Percentiles rank a stretch among this genome's conserved stretches.
These are phyloP conservation scores for Aureobasidium pullulans DNA, from an alignment of 2,329 filamentous ascomycete species.

Conservation along the genomic window DNA sequence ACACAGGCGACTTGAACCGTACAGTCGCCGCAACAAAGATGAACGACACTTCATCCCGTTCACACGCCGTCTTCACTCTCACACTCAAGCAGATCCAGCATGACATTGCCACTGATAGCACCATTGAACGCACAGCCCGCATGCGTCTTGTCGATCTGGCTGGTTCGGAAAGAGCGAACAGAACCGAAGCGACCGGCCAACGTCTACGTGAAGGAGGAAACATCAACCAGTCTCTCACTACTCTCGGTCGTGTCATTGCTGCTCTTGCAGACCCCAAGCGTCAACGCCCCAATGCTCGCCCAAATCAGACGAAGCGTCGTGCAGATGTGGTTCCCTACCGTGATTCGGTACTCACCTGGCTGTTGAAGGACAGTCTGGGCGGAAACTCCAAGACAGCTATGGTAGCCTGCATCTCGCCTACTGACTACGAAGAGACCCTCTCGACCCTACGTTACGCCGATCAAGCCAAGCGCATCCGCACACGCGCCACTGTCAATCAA, in stretches of 20 bases:
- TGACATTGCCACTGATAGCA: slow-evolving; percentile 94
- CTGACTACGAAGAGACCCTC: slow-evolving; percentile 94
- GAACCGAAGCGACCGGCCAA: slow-evolving; percentile 87
- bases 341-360: slow-evolving; percentile 76
- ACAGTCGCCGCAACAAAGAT: slow-evolving; percentile 95
- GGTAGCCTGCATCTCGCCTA: slow-evolving; percentile 94
- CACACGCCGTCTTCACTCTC: slow-evolving; percentile 95
- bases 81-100: slow-evolving; percentile 98
- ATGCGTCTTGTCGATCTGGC: slow-evolving; percentile 94
- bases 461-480: slow-evolving; percentile 95
- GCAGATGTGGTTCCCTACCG: slow-evolving; percentile 73
- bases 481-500: slow-evolving; percentile 89
- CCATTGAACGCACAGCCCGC: slow-evolving; percentile 85
- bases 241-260: slow-evolving; percentile 89
- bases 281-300: slow-evolving; percentile 40
- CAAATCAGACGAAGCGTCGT: slow-evolving; percentile 39
- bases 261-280: slow-evolving; percentile 67
- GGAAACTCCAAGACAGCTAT: slow-evolving; percentile 98
- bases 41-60: slow-evolving; percentile 97
- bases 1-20: slow-evolving; percentile 75
- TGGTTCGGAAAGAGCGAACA: slow-evolving; percentile 88
- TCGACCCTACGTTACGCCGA: slow-evolving; percentile 95
- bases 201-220: slow-evolving; percentile 90
- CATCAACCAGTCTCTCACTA: slow-evolving; percentile 98
- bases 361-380: slow-evolving; percentile 90